A percentile compares a stretch with the other conserved stretches of the same genome.
Evolutionary conservation across 805 yeast genomes (phyloP).

Genomic region (Pichia californica): DNA sequence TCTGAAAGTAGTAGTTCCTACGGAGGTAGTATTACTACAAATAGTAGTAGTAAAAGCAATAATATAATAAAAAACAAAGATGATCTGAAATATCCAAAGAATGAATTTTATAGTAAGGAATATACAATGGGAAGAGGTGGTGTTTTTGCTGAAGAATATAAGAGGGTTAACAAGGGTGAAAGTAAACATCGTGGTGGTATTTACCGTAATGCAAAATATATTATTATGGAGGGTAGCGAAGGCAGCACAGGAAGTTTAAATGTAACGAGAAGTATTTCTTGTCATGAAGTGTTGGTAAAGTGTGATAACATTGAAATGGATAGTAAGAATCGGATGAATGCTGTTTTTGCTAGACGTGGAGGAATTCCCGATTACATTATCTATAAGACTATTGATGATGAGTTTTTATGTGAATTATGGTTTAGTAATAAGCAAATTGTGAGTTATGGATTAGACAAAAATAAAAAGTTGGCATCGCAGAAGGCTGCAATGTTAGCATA

Average conservation of each 20-base stretch:
- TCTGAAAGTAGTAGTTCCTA: not conserved
- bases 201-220: conserved; percentile 5
- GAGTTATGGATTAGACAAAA: conserved; percentile 13
- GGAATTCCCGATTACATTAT: conserved; percentile 9
- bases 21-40: not conserved
- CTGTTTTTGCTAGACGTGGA: conserved; percentile 9
- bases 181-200: conserved; percentile 9
- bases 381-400: conserved; percentile 5
- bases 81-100: not conserved
- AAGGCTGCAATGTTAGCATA: conserved; percentile 17
- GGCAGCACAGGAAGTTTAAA: not conserved
- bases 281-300: conserved; percentile 13
- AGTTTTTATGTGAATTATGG: conserved; percentile 13
- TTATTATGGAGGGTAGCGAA: not conserved
- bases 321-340: conserved; percentile 15
- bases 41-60: not conserved
- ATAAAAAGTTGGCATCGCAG: conserved; percentile 13
- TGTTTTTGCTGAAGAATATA: conserved; percentile 9
- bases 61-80: not conserved
- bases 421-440: conserved; percentile 12
- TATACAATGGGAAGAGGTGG: conserved; percentile 16
- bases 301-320: conserved; percentile 10
- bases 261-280: not conserved
- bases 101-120: conserved; percentile 3
- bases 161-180: conserved; percentile 1